Evolutionary conservation across 2,329 filamentous ascomycete genomes (phyloP), one percentile per base, ranked within the genome.

Genomic region (Paecilomyces sp.): DNA sequence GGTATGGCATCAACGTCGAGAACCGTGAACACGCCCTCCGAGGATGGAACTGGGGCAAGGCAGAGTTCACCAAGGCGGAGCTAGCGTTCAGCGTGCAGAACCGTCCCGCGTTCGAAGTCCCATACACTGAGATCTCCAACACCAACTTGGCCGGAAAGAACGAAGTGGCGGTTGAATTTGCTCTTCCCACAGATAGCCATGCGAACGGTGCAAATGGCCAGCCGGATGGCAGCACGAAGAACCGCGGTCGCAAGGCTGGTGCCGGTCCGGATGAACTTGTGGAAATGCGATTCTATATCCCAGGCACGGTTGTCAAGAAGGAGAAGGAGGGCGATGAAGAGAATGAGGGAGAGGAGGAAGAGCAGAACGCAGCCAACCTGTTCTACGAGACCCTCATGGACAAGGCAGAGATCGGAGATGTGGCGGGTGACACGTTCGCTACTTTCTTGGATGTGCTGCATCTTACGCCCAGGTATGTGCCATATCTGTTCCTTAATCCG

Each of bases 1-100:
- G 93, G 91, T 99, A 97, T 78, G 94, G 91, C 78, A 89, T 94
- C 70, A 92, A 88, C 69, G 84, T 99, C 61, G 92, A 97, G 74
- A 90, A 86, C 74, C 91, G 91, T 75, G 94, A 99, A 77, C 94
- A 97, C 75, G 92, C 94, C 25, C 81, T 99, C 61, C 87, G 94
- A 67, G 94, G 94, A 59, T 99, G 94, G 94, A 99, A 99, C 75
- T 99, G 94, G 95, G 94, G 94, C 70, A 99, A 97, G 78, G 91
- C 91, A 64, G 94, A 99, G 70, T 96, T 99, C 73, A 88, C 89
- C 62, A 96, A 97, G 77, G 89, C 92, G 58, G 94, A 99, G 79
- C 85, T 99, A 59, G 85, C 90, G 31, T 99, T 99, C 82, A 97
- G 92, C 74, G 94, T 99, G 41, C 92, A 96, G 73, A 99, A 97